Base-by-base conservation (phyloP, 495 filamentous ascomycete species). In the Tuber magnatum region DNA sequence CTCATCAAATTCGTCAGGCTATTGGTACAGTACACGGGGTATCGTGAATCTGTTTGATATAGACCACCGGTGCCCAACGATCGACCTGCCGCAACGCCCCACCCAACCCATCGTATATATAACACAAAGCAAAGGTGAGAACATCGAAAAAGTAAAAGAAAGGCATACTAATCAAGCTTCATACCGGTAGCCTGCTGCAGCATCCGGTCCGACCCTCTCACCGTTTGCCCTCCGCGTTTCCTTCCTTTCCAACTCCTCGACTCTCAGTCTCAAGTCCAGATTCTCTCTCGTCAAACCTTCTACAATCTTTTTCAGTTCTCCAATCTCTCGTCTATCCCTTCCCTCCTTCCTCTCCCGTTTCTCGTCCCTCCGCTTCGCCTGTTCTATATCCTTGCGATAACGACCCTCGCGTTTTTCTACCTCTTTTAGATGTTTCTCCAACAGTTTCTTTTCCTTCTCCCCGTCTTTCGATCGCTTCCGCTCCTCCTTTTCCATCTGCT, bases 391-490 rank as follows among this genome's bases (percentile, higher is more conserved):
- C 73, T 86, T 88, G 69, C 83, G 84, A 76, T 89, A 87, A 83
- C 90, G 91, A 69, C 84, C 83, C 76, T 91, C 89, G 18, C 93
- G 85, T 80, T 89, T 90, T 75, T 84, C 84, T 6, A 92, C 75
- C 78, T 93, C 90, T 7, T 85, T 85, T 79, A 86, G 83, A 81
- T 89, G 90, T 75, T 88, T 90, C 76, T 92, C 89, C 76, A 91
- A 87, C 74, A 90, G 86, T 81, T 88, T 90, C 72, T 86, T 80
- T 24, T 86, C 83, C 32, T 85, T 84, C 75, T 87, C 85, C 22
- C 86, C 86, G 79, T 81, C 87, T 79, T 75, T 83, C n/a, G 46
- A 85, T 83, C 69, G 87, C 81, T 68, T 85, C 82, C 9, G 87
- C 83, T 80, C 85, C 82, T 81, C 87, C 79, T 71, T 82, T 40